Percentiles rank a stretch among this genome's conserved stretches.
Evolutionary conservation across 2,329 filamentous ascomycete genomes (phyloP).

Genomic region (Fusarium austroafricanum): DNA sequence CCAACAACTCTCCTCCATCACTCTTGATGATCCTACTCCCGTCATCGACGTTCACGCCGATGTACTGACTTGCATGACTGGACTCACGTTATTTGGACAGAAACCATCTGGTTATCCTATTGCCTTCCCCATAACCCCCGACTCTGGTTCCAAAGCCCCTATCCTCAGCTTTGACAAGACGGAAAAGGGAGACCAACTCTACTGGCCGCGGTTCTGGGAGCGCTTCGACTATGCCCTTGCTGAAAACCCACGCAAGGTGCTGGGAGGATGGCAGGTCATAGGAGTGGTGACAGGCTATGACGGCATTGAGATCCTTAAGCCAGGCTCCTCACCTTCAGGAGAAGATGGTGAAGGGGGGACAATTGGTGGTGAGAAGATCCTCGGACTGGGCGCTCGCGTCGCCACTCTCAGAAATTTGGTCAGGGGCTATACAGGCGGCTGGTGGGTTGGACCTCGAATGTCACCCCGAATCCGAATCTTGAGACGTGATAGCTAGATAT

Average conservation of each 20-base stretch:
- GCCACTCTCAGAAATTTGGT: conserved; percentile 55
- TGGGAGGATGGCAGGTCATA: conserved; percentile 67
- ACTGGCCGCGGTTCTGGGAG: conserved; percentile 68
- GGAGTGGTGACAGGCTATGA: conserved; percentile 68
- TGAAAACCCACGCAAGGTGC: conserved; percentile 61
- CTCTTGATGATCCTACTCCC: conserved; percentile 40
- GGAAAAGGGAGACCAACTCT: conserved; percentile 58
- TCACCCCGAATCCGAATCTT: conserved; percentile 65
- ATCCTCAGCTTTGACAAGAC: conserved; percentile 70
- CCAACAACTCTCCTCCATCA: conserved; percentile 58
- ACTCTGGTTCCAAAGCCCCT: conserved; percentile 35
- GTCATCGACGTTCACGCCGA: conserved; percentile 68
- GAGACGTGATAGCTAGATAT: conserved; percentile 43
- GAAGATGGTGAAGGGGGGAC: conserved; percentile 20
- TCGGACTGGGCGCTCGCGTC: conserved; percentile 60
- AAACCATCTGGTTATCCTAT: conserved; percentile 55
- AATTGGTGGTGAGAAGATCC: conserved; percentile 45
- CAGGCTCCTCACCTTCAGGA: conserved; percentile 50
- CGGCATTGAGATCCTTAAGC: conserved; percentile 68
- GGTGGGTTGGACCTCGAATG: conserved; percentile 74
- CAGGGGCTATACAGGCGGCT: conserved; percentile 65
- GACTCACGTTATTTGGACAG: conserved; percentile 73
- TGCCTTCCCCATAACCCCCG: conserved; percentile 42
- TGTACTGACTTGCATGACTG: conserved; percentile 76
- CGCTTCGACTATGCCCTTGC: conserved; percentile 71